Percentiles rank a stretch among this genome's conserved stretches.
Conservation (phyloP, 306 rosid species). For the Acacia acuminata region DNA sequence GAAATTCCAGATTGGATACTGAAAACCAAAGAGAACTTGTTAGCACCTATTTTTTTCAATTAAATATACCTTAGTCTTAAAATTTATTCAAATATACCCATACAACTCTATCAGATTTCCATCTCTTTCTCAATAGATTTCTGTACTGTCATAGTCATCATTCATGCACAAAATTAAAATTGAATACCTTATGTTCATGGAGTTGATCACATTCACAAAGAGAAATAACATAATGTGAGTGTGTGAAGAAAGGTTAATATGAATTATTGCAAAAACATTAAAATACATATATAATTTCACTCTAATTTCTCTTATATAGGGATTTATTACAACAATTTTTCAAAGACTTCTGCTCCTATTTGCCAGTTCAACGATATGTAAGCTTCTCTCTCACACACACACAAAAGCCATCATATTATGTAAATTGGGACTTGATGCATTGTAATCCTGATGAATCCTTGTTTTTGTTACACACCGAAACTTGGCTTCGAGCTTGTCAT, state of each 20-base stretch:
- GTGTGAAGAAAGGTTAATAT: neutral
- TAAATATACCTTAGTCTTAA: no score
- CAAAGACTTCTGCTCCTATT: slow-evolving; percentile 32
- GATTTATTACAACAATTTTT: slow-evolving; percentile 83
- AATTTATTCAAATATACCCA: neutral
- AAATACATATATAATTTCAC: neutral
- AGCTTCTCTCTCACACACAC: slow-evolving; percentile 24
- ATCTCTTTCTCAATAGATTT: no score
- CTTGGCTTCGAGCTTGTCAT: slow-evolving; percentile 60
- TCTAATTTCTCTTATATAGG: slow-evolving; percentile 49
- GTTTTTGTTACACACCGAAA: slow-evolving; percentile 47
- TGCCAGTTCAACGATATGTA: slow-evolving; percentile 53
- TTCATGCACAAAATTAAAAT: neutral
- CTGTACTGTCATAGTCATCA: no score
- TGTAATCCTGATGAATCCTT: neutral
- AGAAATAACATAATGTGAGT: no score
- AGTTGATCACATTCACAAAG: neutral
- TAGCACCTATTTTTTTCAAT: neutral
- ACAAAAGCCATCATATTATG: neutral
- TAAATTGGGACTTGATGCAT: neutral
- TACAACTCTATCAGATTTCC: no score
- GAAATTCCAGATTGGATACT: neutral
- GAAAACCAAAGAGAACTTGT: neutral
- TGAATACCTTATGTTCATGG: neutral
- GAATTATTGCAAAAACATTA: neutral